These are phyloP conservation scores for Buxus sempervirens DNA, from an alignment of 164 flowering plant species.

Conservation along the genomic window DNA sequence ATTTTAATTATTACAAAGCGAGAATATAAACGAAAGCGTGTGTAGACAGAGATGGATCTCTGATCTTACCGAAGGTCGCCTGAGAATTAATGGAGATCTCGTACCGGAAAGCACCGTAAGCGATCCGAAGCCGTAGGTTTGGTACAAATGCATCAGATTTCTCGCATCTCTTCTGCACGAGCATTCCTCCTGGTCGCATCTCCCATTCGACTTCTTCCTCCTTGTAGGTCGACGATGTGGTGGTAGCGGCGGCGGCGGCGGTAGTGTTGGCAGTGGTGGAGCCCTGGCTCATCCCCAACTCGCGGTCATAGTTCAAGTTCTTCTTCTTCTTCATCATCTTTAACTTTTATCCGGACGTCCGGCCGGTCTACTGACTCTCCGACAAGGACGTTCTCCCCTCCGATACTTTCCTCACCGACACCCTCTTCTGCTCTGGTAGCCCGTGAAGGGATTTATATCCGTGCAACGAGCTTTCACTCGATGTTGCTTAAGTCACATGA, in stretches of 20 bases:
- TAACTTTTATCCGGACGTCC: background rate
- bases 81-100: constrained; percentile 52
- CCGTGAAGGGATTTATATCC: background rate
- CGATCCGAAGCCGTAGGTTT: constrained; percentile 35
- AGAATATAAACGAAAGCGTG: background rate
- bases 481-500: background rate
- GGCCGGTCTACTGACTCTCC: background rate
- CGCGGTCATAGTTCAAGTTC: constrained; percentile 20
- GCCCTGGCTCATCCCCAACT: constrained; percentile 13
- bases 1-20: background rate
- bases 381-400: background rate
- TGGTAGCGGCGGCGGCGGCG: no score
- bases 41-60: background rate
- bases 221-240: constrained; percentile 11
- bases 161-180: constrained; percentile 53
- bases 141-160: constrained; percentile 22
- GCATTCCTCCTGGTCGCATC: constrained; percentile 73
- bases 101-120: constrained; percentile 38
- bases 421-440: constrained; percentile 2
- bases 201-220: constrained; percentile 49
- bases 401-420: constrained; percentile 32
- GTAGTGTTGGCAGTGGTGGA: no score
- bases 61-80: constrained; percentile 56
- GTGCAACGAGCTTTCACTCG: background rate
- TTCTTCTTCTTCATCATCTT: constrained; percentile 31